Base-by-base conservation (phyloP, 208 protist species). In the Vickermania spadyakhi region DNA sequence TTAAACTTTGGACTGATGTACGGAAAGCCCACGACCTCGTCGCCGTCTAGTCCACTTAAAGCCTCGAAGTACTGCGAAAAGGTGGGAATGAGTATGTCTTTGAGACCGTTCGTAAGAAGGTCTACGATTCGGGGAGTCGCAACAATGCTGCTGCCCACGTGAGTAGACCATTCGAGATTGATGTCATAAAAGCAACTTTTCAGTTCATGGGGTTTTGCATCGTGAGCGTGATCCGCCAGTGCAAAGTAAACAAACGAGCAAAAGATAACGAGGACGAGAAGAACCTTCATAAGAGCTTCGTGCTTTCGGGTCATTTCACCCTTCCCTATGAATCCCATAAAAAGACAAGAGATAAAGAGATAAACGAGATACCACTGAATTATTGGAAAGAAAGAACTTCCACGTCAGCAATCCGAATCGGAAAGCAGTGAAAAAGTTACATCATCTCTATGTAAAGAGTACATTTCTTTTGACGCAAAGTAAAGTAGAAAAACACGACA, bases 71-170 rank as follows among this genome's bases (percentile, higher is more conserved):
- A 85, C 53, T 89, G 75, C 22, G 87, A 77, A 45, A 83, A 89
- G 30, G 88, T 92, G 0, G 86, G 69, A 0, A 91, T 58, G 7
- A 96, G 62, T 21, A 96, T 84, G 52, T 95, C 82, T 64, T 93
- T 94, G 23, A 80, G 62, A 14, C 83, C 87, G 56, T 92, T 75
- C 60, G 82, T 70, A 55, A 64, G 76, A 25, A 94, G 60, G 62
- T 94, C 85, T 3, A 89, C 81, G 52, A 96, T 77, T 28, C 73
- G 72, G 11, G 90, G 90, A 7, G 90, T 89, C 28, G 85, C 79
- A 41, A 86, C 73, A 21, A 93, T 66, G 56, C 80, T 86, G 64
- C 81, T 84, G 4, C 87, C 81, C 26, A 94, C 75, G 3, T 81
- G 84, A 27, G 87, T 63, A 5, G 85, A 74, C 85, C 91, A 93